Evolutionary conservation across 495 filamentous ascomycete genomes (phyloP).

Genomic region (Haplographium delicatum): DNA sequence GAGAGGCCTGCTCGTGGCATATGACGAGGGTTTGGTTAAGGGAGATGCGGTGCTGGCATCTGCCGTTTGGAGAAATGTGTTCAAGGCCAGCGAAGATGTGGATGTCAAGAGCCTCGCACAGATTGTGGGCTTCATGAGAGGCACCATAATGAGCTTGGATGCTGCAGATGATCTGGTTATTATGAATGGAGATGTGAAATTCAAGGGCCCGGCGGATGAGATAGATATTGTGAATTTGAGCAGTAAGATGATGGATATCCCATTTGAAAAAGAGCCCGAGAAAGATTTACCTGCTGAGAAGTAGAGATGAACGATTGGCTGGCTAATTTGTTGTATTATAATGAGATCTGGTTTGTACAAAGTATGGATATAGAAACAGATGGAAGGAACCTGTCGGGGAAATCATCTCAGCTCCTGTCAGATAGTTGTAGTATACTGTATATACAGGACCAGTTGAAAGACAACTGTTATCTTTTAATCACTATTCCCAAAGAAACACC

Average conservation of each 20-base stretch:
- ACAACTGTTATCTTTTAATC: too few species aligned
- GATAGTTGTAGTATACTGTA: too few species aligned
- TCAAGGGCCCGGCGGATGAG: conserved; percentile 32
- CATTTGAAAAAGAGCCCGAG: conserved; percentile 27
- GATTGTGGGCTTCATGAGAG: conserved; percentile 75
- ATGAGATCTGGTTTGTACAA: too few species aligned
- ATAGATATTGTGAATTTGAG: conserved; percentile 31
- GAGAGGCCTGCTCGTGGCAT: conserved; percentile 75
- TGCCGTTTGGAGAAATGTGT: conserved; percentile 92
- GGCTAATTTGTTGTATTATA: conserved; percentile 1
- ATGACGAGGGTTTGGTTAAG: conserved; percentile 80
- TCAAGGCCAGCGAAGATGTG: conserved; percentile 66
- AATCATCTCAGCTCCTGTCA: too few species aligned
- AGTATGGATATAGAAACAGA: too few species aligned
- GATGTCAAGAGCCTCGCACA: conserved; percentile 66
- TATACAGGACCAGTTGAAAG: too few species aligned
- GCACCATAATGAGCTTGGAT: conserved; percentile 57
- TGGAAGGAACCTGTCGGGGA: too few species aligned
- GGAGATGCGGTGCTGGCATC: conserved; percentile 81
- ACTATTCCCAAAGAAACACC: too few species aligned
- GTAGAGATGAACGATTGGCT: not conserved
- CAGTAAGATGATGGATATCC: conserved; percentile 37
- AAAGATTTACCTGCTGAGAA: conserved; percentile 6
- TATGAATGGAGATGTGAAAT: conserved; percentile 28
- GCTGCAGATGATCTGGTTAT: conserved; percentile 55